Percentiles rank a stretch among this genome's conserved stretches.
Conservation (phyloP, 305 asterid species). For the Withania somnifera region DNA sequence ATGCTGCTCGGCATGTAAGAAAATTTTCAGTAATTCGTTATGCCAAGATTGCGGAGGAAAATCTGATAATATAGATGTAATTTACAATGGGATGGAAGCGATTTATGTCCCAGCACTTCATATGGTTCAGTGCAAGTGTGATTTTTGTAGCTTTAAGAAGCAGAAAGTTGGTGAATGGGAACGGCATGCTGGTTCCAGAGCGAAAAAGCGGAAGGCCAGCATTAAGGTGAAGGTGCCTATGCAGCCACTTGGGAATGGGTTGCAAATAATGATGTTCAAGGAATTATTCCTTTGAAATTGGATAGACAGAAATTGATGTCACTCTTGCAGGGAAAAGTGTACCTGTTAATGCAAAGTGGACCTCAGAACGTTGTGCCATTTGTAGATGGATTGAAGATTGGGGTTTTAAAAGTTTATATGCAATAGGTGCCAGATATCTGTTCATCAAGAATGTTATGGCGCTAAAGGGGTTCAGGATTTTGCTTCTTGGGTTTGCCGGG, state of each 20-base stretch:
- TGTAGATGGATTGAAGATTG: conserved; percentile 16
- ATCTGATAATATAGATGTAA: neutral
- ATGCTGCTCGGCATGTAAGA: neutral
- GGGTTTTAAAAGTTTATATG: conserved; percentile 6
- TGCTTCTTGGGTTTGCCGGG: neutral
- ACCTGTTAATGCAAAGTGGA: conserved; percentile 5
- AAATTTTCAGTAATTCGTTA: neutral
- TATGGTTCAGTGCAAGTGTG: conserved; percentile 6
- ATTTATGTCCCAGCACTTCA: neutral
- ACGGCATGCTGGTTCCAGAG: conserved; percentile 6
- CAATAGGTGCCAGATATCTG: conserved; percentile 1
- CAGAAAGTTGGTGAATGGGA: conserved; percentile 3
- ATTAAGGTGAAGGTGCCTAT: neutral
- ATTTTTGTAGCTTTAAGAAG: neutral
- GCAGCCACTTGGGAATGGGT: conserved; percentile 8
- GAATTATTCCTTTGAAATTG: neutral
- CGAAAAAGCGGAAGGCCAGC: conserved; percentile 6
- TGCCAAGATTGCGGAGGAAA: neutral
- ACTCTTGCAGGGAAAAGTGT: neutral
- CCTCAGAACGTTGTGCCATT: conserved; percentile 4
- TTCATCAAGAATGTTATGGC: conserved; percentile 9
- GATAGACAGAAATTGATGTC: neutral
- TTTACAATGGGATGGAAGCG: conserved; percentile 6
- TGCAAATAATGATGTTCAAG: neutral
- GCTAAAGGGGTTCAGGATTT: neutral